Evolutionary conservation across 2,329 filamentous ascomycete species (phyloP).

Genomic region (Hymenoscyphus linearis): DNA sequence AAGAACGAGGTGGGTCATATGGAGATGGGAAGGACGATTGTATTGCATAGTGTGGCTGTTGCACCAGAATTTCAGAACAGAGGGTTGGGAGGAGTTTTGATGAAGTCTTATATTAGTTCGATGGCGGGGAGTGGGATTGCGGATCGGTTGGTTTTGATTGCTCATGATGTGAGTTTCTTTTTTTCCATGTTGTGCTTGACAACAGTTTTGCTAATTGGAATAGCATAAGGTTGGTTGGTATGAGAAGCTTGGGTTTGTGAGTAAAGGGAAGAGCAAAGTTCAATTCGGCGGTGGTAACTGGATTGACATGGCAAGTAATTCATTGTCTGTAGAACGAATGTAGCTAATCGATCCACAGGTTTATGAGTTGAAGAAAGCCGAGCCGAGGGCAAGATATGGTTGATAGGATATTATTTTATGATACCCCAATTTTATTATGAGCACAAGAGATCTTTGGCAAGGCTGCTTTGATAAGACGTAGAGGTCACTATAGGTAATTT

Average conservation of each 20-base stretch:
- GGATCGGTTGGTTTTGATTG: constrained; percentile 69
- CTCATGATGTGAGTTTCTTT: constrained; percentile 55
- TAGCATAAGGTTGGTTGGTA: constrained; percentile 70
- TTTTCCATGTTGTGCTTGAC: neutral
- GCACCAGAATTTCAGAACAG: constrained; percentile 68
- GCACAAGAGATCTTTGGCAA: neutral
- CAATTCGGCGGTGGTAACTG: constrained; percentile 75
- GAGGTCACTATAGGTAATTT: neutral
- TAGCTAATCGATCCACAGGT: constrained; percentile 15
- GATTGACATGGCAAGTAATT: constrained; percentile 66
- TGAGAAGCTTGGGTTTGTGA: constrained; percentile 66
- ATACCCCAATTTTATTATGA: constrained; percentile 18
- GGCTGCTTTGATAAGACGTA: neutral
- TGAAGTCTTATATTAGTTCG: constrained; percentile 73
- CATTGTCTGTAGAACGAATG: neutral
- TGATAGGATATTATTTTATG: constrained; percentile 15
- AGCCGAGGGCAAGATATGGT: constrained; percentile 29
- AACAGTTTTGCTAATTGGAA: neutral
- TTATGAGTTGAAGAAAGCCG: constrained; percentile 26
- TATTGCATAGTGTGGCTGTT: constrained; percentile 77
- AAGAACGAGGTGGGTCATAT: constrained; percentile 55
- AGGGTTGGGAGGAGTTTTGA: constrained; percentile 66
- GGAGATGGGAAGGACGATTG: constrained; percentile 67
- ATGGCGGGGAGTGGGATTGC: constrained; percentile 66
- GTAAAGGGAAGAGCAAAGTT: constrained; percentile 62